Conservation (phyloP, 495 filamentous ascomycete species). For the Cudoniella acicularis region DNA sequence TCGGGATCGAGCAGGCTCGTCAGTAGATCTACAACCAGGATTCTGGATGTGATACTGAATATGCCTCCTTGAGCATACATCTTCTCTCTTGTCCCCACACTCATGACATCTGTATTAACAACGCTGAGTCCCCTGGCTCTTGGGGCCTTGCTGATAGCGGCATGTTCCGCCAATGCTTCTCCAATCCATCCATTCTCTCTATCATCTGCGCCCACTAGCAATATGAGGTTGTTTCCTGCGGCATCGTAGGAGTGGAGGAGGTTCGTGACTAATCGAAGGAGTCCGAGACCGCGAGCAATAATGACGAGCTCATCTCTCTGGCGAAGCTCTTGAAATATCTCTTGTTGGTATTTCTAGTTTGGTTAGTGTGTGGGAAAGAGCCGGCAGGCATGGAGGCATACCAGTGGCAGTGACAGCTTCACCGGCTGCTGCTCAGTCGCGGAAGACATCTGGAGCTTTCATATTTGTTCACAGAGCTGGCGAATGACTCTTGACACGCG, state of each 20-base stretch:
- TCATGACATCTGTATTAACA: conserved; percentile 92
- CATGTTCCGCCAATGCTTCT: conserved; percentile 89
- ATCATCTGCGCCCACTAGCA: conserved; percentile 88
- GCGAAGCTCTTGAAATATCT: conserved; percentile 86
- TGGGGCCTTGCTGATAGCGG: conserved; percentile 66
- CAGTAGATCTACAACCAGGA: conserved; percentile 87
- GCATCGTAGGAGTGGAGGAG: conserved; percentile 95
- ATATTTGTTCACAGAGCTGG: conserved; percentile 15
- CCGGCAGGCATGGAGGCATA: conserved; percentile 34
- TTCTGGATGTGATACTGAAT: conserved; percentile 94
- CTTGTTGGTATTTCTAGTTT: conserved; percentile 73
- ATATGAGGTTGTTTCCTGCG: conserved; percentile 85
- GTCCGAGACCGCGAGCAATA: conserved; percentile 84
- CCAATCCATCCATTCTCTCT: conserved; percentile 93
- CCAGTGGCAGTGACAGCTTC: conserved; percentile 89
- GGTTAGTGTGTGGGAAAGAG: conserved; percentile 8
- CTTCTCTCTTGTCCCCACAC: conserved; percentile 79
- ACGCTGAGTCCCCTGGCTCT: conserved; percentile 81
- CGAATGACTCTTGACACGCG: conserved; percentile 15
- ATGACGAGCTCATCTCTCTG: conserved; percentile 90
- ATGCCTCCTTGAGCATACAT: conserved; percentile 87
- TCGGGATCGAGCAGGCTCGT: conserved; percentile 79
- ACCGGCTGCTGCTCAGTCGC: conserved; percentile 64
- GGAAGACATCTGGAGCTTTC: conserved; percentile 47
- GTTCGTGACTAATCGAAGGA: conserved; percentile 87